Percentiles rank a stretch among this genome's conserved stretches.
Evolutionary conservation across 1,284 basidiomycete genomes (phyloP).

Genomic region (Earliella scabrosa): DNA sequence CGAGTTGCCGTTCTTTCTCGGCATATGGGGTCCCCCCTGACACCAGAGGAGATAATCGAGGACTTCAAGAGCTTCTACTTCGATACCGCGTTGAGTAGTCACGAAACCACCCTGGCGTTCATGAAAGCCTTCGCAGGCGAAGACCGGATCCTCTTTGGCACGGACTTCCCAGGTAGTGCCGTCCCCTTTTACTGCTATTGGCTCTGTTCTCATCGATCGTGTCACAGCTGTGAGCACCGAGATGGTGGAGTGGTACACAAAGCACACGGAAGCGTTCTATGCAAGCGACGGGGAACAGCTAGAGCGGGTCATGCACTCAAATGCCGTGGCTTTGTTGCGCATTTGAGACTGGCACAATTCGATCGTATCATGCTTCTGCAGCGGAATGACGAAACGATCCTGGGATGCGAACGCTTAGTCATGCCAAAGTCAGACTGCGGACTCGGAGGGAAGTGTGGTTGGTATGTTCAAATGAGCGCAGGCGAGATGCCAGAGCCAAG

Average conservation of each 20-base stretch:
- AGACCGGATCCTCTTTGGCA: conserved; percentile 63
- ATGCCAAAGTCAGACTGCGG: too few relatives aligned
- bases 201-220: too few relatives aligned
- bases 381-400: too few relatives aligned
- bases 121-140: conserved; percentile 51
- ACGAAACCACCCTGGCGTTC: conserved; percentile 52
- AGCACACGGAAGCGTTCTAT: conserved; percentile 53
- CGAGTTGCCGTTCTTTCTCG: conserved; percentile 66
- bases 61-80: conserved; percentile 76
- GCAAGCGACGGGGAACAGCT: conserved; percentile 14
- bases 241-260: conserved; percentile 63
- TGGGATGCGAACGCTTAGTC: too few relatives aligned
- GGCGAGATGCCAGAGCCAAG: too few relatives aligned
- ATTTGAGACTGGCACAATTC: conserved; percentile 25
- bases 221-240: conserved; percentile 55
- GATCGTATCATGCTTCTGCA: conserved; percentile 64
- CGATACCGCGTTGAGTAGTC: conserved; percentile 66
- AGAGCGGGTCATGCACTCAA: conserved; percentile 35
- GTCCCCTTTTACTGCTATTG: too few relatives aligned
- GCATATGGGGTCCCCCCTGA: conserved; percentile 68
- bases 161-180: conserved; percentile 66
- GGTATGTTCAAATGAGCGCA: too few relatives aligned
- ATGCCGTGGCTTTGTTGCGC: conserved; percentile 52
- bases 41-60: conserved; percentile 60
- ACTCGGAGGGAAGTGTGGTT: too few relatives aligned